Evolutionary conservation across 129 eudicot genomes (phyloP), one percentile per base, ranked within the genome.

Genomic region (Flaveria ramosissima): DNA sequence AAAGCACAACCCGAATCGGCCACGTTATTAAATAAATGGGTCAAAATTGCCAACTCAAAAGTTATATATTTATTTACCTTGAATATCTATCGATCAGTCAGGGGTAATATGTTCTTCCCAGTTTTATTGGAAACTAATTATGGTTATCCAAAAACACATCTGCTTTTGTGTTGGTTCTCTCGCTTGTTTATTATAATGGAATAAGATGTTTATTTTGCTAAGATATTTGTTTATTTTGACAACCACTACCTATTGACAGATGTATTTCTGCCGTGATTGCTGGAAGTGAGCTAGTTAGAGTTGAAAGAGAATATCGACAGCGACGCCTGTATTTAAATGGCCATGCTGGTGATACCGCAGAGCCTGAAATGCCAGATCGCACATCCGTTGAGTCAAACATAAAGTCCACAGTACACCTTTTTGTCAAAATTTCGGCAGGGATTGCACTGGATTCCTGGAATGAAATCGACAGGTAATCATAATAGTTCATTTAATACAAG

Each of bases 181-280:
- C 43, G 11, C 10, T 55, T 70, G 48, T 72, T 45, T 72, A 1
- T 74, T 53, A 36, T 53, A 7, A 60, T 32, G 4, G 56, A 41
- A 53, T n/a, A 1, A 53, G 23, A 21, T 57, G 19, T 57, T 74
- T 42, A 3, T 48, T 7, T 19, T 36, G 41, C 7, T 36, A 36
- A 36, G 7, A 36, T 36, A 36, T 36, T 36, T 36, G 41, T 36
- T 36, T 36, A 68, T 32, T 32, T 68, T 52, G 56, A 9, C 41
- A 27, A 36, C 50, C 24, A 46, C 32, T 30, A 60, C 13, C 24
- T 48, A 68, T 67, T 78, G 72, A 60, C 85, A 95, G 99, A 86
- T 95, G 99, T 80, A 91, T 95, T 66, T 83, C 88, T 83, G 91
- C 96, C 55, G 97, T 95, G 68, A 88, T 95, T 51, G 99, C 94